These are phyloP conservation scores for Fusarium sp. DNA, from an alignment of 2,329 filamentous ascomycete species.

Conservation along the genomic window DNA sequence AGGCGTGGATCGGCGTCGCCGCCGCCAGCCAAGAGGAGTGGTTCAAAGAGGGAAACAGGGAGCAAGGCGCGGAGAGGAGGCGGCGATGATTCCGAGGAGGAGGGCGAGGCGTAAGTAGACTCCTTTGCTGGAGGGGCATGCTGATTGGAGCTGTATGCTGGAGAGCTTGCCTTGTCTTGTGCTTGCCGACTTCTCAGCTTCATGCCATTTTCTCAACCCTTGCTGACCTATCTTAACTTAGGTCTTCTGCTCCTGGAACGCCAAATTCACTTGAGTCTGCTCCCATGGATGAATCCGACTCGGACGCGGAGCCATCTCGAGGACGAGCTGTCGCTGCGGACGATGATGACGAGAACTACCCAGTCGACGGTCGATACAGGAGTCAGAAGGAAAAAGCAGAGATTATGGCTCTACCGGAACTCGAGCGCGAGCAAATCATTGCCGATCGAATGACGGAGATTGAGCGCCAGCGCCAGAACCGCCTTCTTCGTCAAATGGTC, in stretches of 20 bases:
- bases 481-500: conserved; percentile 81
- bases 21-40: conserved; percentile 52
- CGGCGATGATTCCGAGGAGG: conserved; percentile 67
- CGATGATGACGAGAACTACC: conserved; percentile 76
- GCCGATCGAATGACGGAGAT: conserved; percentile 88
- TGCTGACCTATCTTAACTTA: conserved; percentile 52
- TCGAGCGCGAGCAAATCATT: conserved; percentile 89
- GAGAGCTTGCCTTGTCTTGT: neutral
- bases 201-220: neutral
- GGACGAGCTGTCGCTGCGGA: conserved; percentile 56
- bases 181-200: neutral
- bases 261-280: conserved; percentile 82
- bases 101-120: conserved; percentile 62
- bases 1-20: conserved; percentile 67
- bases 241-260: conserved; percentile 76
- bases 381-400: conserved; percentile 78
- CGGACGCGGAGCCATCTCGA: conserved; percentile 63
- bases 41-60: conserved; percentile 47
- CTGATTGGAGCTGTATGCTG: neutral
- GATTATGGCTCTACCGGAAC: conserved; percentile 88
- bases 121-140: conserved; percentile 3
- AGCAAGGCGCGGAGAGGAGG: conserved; percentile 63
- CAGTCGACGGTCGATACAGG: conserved; percentile 87
- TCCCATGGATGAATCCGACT: conserved; percentile 90
- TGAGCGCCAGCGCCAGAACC: conserved; percentile 83